Evolutionary conservation across 2,329 filamentous ascomycete genomes (phyloP), one percentile per base, ranked within the genome.

Genomic region (Botrytis porri): DNA sequence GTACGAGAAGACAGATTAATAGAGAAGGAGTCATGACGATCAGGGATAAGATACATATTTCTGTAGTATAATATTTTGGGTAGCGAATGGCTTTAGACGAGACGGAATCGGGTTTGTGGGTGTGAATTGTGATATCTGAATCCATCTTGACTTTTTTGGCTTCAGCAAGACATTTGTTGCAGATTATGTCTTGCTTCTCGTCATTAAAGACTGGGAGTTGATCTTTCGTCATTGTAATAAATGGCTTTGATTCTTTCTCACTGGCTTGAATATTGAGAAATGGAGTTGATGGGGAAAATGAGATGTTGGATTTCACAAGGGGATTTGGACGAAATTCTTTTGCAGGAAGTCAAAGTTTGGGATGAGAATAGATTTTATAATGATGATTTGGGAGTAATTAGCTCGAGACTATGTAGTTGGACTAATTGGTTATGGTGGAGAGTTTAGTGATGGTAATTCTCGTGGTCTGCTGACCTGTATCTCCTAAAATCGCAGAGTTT

Each of bases 11-110:
- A 22, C 8, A 2, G 4, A 22, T 3, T 10, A 22, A 22, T 48
- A 48, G 43, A 10, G 0, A 48, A 48, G 43, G 20, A 22, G 43
- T 16, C 9, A 22, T 10, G 22, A 20, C 22, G 20, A 48, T 22
- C 20, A 48, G 8, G 4, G 22, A 0, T 4, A 9, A 10, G 43
- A 48, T 7, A 45, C 2, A 22, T 22, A 9, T 9, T 0, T 3
- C 18, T 45, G 18, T 45, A 22, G 8, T 7, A 22, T 45, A 8
- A 22, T 22, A 0, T 45, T 22, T 45, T 45, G 3, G 1, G 43
- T 9, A 8, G 43, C 9, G 18, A 22, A 9, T 45, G 43, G 9
- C 3, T 9, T 45, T 18, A 7, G 43, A 22, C 22, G 43, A 45
- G 43, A 4, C 1, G 0, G 7, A 4, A 45, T 45, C 2, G 18